These are phyloP conservation scores for Oryza meridionalis DNA, from an alignment of 176 grass and related monocot genomes.

Conservation along the genomic window DNA sequence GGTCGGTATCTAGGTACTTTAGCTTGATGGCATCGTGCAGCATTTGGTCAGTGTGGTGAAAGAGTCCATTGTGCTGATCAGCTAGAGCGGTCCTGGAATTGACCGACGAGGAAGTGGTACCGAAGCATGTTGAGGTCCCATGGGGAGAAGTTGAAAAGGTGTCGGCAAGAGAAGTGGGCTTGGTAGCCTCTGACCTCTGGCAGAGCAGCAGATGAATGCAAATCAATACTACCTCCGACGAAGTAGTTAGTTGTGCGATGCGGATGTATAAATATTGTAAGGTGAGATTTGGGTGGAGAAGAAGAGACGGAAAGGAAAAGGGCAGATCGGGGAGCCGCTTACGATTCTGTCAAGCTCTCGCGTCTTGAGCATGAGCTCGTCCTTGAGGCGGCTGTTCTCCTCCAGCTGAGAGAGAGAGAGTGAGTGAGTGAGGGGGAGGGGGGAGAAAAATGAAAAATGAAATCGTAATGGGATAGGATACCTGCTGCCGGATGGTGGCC, in stretches of 20 bases:
- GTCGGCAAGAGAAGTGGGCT: slow-evolving; percentile 28
- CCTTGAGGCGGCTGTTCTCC: slow-evolving; percentile 89
- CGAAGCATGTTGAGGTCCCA: slow-evolving; percentile 29
- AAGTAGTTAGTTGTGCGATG: not conserved
- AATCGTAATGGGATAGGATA: not conserved
- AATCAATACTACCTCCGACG: not conserved
- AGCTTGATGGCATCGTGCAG: slow-evolving; percentile 43
- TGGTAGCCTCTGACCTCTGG: slow-evolving; percentile 54
- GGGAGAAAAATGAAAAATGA: too few species aligned
- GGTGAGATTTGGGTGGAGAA: too few species aligned
- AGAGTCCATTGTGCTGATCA: slow-evolving; percentile 38
- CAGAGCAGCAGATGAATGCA: slow-evolving; percentile 29
- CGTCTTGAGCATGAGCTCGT: slow-evolving; percentile 77
- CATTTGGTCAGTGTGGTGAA: slow-evolving; percentile 34
- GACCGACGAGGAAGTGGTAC: not conserved
- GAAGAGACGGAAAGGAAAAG: too few species aligned
- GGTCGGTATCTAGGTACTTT: slow-evolving; percentile 44
- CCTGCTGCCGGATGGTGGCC: slow-evolving; percentile 89
- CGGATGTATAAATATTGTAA: not conserved
- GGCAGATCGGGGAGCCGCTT: slow-evolving; percentile 41
- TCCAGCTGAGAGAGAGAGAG: slow-evolving; percentile 50
- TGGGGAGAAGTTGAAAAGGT: slow-evolving; percentile 11
- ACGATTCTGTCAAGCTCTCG: slow-evolving; percentile 72
- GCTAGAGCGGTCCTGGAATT: slow-evolving; percentile 20
- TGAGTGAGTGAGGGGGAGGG: not conserved